Evolutionary conservation across 768 basidiomycete genomes (phyloP).

Genomic region (Hypholoma sublateritium): DNA sequence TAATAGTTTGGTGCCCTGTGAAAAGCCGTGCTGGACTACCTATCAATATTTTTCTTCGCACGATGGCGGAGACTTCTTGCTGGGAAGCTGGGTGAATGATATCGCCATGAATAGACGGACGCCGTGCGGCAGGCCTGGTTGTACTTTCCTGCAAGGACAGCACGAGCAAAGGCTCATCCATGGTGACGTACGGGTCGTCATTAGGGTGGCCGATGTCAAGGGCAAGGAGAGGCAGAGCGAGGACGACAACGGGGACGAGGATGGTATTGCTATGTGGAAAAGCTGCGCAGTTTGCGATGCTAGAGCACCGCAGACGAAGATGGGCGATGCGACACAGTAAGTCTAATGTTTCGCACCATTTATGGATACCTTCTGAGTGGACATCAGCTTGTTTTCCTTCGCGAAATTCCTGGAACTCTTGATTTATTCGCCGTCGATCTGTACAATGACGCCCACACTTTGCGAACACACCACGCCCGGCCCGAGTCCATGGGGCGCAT

Average conservation of each 20-base stretch:
- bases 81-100: conserved; percentile 44
- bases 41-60: conserved; percentile 45
- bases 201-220: conserved; percentile 19
- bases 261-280: conserved; percentile 35
- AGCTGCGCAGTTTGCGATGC: conserved; percentile 45
- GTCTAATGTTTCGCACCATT: conserved; percentile 22
- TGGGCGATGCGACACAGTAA: conserved; percentile 55
- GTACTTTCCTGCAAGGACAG: conserved; percentile 31
- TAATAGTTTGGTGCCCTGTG: conserved; percentile 35
- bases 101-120: conserved; percentile 29
- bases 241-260: conserved; percentile 10
- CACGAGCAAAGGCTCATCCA: conserved; percentile 49
- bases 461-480: conserved; percentile 49
- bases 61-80: conserved; percentile 28
- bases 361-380: background rate
- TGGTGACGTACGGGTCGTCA: conserved; percentile 30
- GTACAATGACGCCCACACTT: conserved; percentile 32
- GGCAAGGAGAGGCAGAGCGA: conserved; percentile 7
- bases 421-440: conserved; percentile 42
- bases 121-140: conserved; percentile 37
- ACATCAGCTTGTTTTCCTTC: conserved; percentile 48
- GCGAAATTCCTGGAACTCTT: conserved; percentile 59
- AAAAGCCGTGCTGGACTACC: conserved; percentile 47
- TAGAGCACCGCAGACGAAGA: conserved; percentile 28
- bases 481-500: conserved; percentile 18